Percentiles rank a stretch among this genome's conserved stretches.
Conservation (phyloP, 768 basidiomycete species). For the Psilocybe subaeruginosa region DNA sequence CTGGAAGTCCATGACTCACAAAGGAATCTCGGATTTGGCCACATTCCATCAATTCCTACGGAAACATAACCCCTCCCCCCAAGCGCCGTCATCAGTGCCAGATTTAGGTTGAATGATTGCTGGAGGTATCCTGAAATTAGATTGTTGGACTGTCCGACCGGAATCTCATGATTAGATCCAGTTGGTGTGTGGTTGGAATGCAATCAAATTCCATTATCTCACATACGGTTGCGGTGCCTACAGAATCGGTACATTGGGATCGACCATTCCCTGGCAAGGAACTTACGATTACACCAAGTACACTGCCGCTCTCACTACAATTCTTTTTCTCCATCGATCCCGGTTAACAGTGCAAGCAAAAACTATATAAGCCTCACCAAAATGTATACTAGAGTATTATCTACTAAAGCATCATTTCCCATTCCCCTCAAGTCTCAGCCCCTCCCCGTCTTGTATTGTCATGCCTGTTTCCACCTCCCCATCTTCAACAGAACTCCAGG, state of each 20-base stretch:
- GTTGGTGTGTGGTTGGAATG: neutral
- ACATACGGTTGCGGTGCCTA: constrained; percentile 5
- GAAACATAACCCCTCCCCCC: neutral
- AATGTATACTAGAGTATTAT: neutral
- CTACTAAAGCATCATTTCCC: neutral
- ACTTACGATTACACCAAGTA: neutral
- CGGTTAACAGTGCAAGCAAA: neutral
- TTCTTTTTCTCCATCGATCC: neutral
- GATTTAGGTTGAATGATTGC: neutral
- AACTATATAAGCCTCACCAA: neutral
- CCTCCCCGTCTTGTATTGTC: neutral
- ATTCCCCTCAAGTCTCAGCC: neutral
- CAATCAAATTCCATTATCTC: constrained; percentile 1
- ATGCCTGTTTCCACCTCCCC: constrained; percentile 1
- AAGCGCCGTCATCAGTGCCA: neutral
- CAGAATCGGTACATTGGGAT: constrained; percentile 2
- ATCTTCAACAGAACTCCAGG: neutral
- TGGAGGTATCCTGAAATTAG: neutral
- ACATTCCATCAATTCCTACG: neutral
- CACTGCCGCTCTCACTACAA: constrained; percentile 7
- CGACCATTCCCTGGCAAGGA: neutral
- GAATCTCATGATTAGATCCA: neutral
- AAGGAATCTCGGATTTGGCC: neutral
- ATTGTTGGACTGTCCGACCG: neutral
- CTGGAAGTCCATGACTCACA: constrained; percentile 1